Conservation (phyloP, 257 asterid genomes). For the Echium plantagineum region DNA sequence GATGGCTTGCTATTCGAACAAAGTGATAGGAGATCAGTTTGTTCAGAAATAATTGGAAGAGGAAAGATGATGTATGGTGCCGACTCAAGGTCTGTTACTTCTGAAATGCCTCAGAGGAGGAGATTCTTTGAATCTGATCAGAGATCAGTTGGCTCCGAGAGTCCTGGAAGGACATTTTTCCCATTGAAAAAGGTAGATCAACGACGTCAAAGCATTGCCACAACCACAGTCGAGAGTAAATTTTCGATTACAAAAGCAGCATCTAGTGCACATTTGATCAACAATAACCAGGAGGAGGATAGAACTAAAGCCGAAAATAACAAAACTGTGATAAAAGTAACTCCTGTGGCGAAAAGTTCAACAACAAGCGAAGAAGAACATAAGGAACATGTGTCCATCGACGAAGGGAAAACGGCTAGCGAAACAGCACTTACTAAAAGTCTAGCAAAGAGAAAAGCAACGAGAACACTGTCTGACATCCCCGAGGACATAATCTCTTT, state of each 20-base stretch:
- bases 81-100: constrained; percentile 49
- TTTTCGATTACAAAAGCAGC: background rate
- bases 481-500: no score
- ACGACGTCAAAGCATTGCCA: constrained; percentile 1
- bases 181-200: constrained; percentile 12
- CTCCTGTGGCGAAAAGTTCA: background rate
- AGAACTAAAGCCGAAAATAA: background rate
- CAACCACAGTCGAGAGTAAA: background rate
- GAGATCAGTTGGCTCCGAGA: constrained; percentile 36
- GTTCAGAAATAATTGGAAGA: constrained; percentile 57
- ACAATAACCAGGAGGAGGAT: background rate
- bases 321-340: background rate
- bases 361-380: background rate
- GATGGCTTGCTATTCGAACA: constrained; percentile 61
- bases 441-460: constrained; percentile 8
- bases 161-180: constrained; percentile 25
- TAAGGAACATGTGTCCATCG: constrained; percentile 7
- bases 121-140: constrained; percentile 32
- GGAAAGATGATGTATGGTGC: constrained; percentile 15
- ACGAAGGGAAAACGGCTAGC: constrained; percentile 10
- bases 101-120: constrained; percentile 45
- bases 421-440: constrained; percentile 17
- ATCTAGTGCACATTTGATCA: background rate
- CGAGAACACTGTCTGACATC: constrained; percentile 23
- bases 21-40: constrained; percentile 49